Evolutionary conservation across 352 stramenopile genomes (phyloP).

Genomic region (Phytophthora uliginosa): DNA sequence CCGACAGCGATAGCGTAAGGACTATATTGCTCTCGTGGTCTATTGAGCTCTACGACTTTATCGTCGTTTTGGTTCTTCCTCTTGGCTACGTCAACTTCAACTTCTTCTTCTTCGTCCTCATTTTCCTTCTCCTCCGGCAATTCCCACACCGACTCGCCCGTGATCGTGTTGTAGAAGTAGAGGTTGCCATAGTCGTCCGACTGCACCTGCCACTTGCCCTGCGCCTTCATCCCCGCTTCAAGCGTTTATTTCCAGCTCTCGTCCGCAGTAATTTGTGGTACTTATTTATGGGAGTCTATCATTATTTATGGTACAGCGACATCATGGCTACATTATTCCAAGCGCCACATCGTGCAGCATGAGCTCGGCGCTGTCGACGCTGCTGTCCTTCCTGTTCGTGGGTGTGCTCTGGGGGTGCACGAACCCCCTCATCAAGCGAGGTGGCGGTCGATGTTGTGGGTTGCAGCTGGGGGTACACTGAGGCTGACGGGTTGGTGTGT

Average conservation of each 20-base stretch:
- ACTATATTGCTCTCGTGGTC: conserved; percentile 33
- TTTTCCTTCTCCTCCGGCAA: conserved; percentile 58
- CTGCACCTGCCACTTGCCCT: conserved; percentile 67
- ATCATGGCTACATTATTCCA: neutral
- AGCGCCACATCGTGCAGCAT: conserved; percentile 18
- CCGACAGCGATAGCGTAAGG: conserved; percentile 53
- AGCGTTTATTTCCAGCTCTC: neutral
- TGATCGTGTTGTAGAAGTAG: conserved; percentile 82
- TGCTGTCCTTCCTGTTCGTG: conserved; percentile 86
- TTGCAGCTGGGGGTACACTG: neutral
- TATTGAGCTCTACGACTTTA: neutral
- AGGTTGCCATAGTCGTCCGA: conserved; percentile 73
- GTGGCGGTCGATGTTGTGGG: conserved; percentile 25
- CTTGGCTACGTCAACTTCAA: conserved; percentile 7
- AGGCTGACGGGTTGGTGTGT: neutral
- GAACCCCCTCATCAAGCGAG: conserved; percentile 88
- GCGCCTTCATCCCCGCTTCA: neutral
- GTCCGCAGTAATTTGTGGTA: neutral
- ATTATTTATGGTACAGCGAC: neutral
- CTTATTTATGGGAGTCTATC: neutral
- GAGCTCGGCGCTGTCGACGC: conserved; percentile 42
- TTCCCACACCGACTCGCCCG: conserved; percentile 79
- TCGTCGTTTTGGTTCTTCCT: neutral
- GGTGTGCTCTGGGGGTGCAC: conserved; percentile 90
- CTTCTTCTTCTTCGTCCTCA: conserved; percentile 16